Evolutionary conservation across 2,329 filamentous ascomycete species (phyloP).

Genomic region (Arthroderma uncinatum): DNA sequence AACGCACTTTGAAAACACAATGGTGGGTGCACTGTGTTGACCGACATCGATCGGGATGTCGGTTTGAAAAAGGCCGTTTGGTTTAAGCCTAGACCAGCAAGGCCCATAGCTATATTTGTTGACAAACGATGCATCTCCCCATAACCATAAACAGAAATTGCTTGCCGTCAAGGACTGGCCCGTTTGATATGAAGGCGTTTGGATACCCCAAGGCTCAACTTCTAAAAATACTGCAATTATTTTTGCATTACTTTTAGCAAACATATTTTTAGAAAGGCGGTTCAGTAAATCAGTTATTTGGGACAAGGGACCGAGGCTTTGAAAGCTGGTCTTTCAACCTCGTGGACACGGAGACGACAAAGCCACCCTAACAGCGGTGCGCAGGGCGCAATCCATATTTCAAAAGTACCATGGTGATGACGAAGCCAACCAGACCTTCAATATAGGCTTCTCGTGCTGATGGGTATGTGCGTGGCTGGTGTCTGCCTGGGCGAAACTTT

Average conservation of each 20-base stretch:
- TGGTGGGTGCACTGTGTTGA: no score
- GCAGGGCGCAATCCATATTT: background rate
- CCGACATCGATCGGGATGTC: no score
- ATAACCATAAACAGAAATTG: background rate
- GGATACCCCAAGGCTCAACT: background rate
- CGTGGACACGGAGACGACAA: background rate
- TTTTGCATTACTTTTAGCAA: background rate
- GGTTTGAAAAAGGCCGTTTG: background rate
- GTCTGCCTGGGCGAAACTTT: background rate
- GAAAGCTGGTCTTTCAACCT: background rate
- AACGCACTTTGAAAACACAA: no score
- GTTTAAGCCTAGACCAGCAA: no score
- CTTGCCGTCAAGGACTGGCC: background rate
- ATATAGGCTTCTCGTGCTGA: background rate
- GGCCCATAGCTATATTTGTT: no score
- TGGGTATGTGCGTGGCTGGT: background rate
- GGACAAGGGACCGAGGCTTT: background rate
- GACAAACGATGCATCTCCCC: background rate
- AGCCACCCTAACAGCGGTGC: background rate
- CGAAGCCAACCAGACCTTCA: background rate
- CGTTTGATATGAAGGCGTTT: background rate
- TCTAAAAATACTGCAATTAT: background rate
- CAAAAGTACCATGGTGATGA: background rate
- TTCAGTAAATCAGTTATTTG: background rate
- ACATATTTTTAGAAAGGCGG: background rate